A percentile compares a stretch with the other conserved stretches of the same genome.
Evolutionary conservation across 352 stramenopile genomes (phyloP).

Genomic region (Thalassiosira mediterranea): DNA sequence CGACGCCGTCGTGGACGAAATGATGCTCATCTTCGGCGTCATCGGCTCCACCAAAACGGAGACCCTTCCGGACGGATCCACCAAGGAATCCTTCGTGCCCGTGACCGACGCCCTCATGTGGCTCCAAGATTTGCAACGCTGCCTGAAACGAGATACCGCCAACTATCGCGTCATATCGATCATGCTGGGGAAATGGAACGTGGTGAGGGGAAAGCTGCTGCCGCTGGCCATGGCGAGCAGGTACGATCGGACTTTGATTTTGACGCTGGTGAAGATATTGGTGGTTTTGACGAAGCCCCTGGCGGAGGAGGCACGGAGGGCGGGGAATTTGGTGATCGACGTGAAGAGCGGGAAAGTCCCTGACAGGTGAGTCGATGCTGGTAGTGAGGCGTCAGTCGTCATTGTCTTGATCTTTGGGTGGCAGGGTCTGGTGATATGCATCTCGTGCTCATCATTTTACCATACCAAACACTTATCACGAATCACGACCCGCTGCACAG

Average conservation of each 20-base stretch:
- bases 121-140: conserved; percentile 85
- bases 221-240: conserved; percentile 82
- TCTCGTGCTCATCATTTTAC: too few relatives aligned
- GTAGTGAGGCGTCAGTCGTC: not conserved
- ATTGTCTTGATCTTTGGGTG: not conserved
- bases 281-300: conserved; percentile 87
- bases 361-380: conserved; percentile 33
- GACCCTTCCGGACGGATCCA: conserved; percentile 8
- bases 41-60: conserved; percentile 65
- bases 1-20: conserved; percentile 73
- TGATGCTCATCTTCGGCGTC: conserved; percentile 77
- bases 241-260: conserved; percentile 82
- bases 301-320: conserved; percentile 69
- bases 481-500: conserved; percentile 10
- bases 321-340: conserved; percentile 74
- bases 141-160: conserved; percentile 85
- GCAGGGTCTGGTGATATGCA: not conserved
- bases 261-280: conserved; percentile 86
- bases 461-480: not conserved
- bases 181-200: conserved; percentile 82
- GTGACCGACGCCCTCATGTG: conserved; percentile 87
- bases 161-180: conserved; percentile 80
- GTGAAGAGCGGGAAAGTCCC: conserved; percentile 57
- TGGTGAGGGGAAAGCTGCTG: conserved; percentile 85
- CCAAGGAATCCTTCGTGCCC: conserved; percentile 73